A percentile compares a stretch with the other conserved stretches of the same genome.
Evolutionary conservation across 257 asterid species (phyloP).

Genomic region (Anisodus tanguticus): DNA sequence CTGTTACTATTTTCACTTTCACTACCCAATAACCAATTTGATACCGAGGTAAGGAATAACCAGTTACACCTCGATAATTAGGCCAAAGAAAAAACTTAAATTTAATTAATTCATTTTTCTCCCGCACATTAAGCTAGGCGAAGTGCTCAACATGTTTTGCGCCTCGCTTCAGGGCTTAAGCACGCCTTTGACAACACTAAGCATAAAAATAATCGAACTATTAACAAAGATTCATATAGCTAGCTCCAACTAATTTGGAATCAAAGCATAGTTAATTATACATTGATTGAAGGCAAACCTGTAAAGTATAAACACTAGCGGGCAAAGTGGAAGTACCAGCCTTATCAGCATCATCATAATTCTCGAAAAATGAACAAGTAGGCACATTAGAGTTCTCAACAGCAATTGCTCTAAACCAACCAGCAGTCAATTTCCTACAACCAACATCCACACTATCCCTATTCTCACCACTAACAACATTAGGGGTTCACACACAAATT

Average conservation of each 20-base stretch:
- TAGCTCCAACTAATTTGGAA: background rate
- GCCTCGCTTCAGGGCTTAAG: background rate
- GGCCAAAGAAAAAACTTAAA: no score
- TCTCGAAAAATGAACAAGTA: conserved; percentile 40
- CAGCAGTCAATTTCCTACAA: conserved; percentile 90
- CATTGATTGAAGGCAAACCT: conserved; percentile 43
- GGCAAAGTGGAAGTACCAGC: conserved; percentile 83
- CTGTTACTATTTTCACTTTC: no score
- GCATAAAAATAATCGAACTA: background rate
- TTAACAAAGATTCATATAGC: background rate
- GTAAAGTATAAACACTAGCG: conserved; percentile 91
- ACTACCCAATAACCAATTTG: no score
- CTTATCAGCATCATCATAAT: conserved; percentile 62
- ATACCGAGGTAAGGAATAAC: no score
- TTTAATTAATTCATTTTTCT: no score
- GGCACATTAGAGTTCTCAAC: conserved; percentile 32
- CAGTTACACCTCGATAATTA: no score
- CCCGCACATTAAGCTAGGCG: no score
- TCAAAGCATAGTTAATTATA: background rate
- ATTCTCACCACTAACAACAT: conserved; percentile 87
- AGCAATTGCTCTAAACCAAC: conserved; percentile 87
- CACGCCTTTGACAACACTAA: conserved; percentile 1
- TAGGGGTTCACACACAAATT: conserved; percentile 85
- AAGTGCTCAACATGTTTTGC: background rate
- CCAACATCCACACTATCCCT: conserved; percentile 96